These are phyloP conservation scores for Tulasnella sp. DNA, from an alignment of 768 basidiomycete genomes.

Conservation along the genomic window DNA sequence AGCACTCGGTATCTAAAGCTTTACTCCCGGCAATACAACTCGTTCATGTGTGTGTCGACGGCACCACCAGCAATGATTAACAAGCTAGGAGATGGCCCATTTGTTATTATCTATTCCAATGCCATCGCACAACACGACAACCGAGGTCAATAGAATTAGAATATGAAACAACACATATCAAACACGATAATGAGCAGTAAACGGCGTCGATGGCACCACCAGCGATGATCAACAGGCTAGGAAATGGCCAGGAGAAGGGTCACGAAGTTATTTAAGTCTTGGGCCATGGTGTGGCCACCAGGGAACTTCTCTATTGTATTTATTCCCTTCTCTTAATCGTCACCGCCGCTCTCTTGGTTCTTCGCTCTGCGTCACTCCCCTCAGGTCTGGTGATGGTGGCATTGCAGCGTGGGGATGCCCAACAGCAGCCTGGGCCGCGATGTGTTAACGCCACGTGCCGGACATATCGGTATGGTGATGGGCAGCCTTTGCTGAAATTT, in stretches of 20 bases:
- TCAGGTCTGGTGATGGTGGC: background rate
- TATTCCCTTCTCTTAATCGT: background rate
- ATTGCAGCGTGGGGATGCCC: no score
- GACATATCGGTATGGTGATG: background rate
- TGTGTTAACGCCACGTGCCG: background rate
- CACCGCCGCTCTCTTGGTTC: background rate
- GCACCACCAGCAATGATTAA: no score
- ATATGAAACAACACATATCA: background rate
- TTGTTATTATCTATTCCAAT: no score
- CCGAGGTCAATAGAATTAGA: background rate
- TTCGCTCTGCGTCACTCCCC: background rate
- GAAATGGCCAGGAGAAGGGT: background rate
- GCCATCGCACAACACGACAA: no score
- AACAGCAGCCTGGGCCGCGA: background rate
- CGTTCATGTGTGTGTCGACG: no score
- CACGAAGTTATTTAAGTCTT: no score
- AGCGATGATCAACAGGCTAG: background rate
- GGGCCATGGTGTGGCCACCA: no score
- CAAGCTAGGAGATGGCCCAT: no score
- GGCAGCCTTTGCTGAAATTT: background rate
- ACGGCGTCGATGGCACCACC: background rate
- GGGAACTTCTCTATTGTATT: background rate
- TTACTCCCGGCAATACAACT: no score
- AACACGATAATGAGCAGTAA: no score
- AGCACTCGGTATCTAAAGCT: background rate